Evolutionary conservation across 2,329 filamentous ascomycete species (phyloP).

Genomic region (Thelonectria rubi): DNA sequence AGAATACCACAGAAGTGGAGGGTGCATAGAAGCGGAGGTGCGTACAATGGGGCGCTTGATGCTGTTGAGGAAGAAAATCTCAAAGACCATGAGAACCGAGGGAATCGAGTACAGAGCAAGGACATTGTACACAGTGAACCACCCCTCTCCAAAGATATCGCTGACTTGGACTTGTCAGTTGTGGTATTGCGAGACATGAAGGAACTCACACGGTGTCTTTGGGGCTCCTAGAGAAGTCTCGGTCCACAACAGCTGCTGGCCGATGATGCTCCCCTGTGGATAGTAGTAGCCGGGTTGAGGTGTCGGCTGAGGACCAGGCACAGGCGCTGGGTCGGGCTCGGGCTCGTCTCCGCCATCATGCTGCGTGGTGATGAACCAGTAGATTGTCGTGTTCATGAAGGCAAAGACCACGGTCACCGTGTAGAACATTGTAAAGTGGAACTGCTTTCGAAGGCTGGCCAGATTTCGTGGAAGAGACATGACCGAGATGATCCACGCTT

Average conservation of each 20-base stretch:
- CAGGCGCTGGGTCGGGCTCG: not conserved
- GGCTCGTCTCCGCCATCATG: constrained; percentile 35
- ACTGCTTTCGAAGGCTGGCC: constrained; percentile 52
- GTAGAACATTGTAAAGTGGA: constrained; percentile 62
- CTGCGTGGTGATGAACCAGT: constrained; percentile 56
- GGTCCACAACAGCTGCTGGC: constrained; percentile 26
- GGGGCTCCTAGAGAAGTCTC: constrained; percentile 16
- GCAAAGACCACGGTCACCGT: constrained; percentile 55
- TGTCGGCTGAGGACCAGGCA: not conserved
- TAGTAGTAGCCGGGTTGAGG: constrained; percentile 8
- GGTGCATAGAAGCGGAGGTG: no score
- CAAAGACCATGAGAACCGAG: constrained; percentile 54
- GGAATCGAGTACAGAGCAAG: constrained; percentile 57
- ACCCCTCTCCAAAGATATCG: constrained; percentile 58
- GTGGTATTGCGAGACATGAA: constrained; percentile 12
- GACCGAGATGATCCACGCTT: constrained; percentile 48
- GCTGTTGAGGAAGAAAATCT: constrained; percentile 61
- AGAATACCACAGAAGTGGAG: not conserved
- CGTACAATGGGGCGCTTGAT: constrained; percentile 60
- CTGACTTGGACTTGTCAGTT: constrained; percentile 50
- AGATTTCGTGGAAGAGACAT: constrained; percentile 58
- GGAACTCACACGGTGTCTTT: constrained; percentile 38
- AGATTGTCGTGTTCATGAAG: constrained; percentile 61
- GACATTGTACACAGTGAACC: constrained; percentile 57
- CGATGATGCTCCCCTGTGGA: constrained; percentile 3